Base-by-base conservation (phyloP, 169 alveolate species). In the Eimeria praecox region DNA sequence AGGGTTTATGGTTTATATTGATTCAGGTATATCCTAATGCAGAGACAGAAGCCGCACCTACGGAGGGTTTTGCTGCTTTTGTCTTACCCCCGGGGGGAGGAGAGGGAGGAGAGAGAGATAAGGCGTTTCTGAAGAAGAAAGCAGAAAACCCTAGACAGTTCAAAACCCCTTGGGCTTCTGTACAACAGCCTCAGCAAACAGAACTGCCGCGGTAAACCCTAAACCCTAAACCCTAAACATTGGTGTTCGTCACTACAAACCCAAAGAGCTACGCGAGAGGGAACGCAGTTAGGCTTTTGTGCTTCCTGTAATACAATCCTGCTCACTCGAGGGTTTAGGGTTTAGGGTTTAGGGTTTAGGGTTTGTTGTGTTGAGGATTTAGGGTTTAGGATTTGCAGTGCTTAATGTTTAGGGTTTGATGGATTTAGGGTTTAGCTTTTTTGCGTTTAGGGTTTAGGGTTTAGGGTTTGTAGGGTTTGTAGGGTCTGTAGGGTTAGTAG, bases 401-500 rank as follows among this genome's bases (percentile, higher is more conserved):
- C 12, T 27, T 49, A 49, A 12, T 5, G 56, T 49, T 49, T 49
- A 52, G 62, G 9, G 62, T 20, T 12, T 20, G 6, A n/a, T n/a
- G n/a, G n/a, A n/a, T n/a, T n/a, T n/a, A n/a, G n/a, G n/a, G n/a
- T n/a, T n/a, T n/a, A n/a, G n/a, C n/a, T n/a, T n/a, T n/a, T n/a
- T n/a, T n/a, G n/a, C n/a, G n/a, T n/a, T n/a, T n/a, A 77, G 64
- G 87, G 87, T 77, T 62, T 64, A 46, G 82, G 78, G 56, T 56
- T 59, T 64, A n/a, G 54, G 64, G 64, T 35, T 71, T 46, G 10
- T 44, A 89, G 96, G 44, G 73, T 95, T 30, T 95, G 30, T 54
- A 77, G 64, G 87, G 87, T 77, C 38, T 49, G 12, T 64, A 46
- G 82, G 78, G 56, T 56, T 59, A 12, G 20, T 64, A n/a, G 54